Evolutionary conservation across 164 flowering plant species (phyloP), one percentile per base, ranked within the genome.

Genomic region (Dillenia suffruticosa): DNA sequence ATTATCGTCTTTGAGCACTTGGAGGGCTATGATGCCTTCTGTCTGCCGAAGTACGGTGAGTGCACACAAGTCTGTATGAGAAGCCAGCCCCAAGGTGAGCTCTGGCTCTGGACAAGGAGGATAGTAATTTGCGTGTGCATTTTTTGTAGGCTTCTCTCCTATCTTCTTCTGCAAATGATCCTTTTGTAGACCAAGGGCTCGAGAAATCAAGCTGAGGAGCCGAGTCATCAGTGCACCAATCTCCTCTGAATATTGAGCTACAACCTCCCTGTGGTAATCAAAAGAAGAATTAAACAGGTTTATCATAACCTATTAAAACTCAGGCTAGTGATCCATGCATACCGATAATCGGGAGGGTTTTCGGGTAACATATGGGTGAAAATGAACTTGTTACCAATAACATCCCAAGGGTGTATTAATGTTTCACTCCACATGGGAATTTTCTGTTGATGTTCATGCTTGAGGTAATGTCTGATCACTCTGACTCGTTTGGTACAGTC

Each of bases 51-150:
- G 58, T 8, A 65, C 10, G 0, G 72, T 69, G 49, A 68, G 53
- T 8, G 67, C 68, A 47, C 5, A 9, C 5, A 55, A 9, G 50
- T 61, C 72, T 8, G 76, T 69, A 24, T 73, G 77, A 17, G 47
- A 68, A 46, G 55, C 15, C 15, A 73, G 64, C 1, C 77, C 77
- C 49, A 64, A 17, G 40, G 69, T 73, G 9, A 62, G 64, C 50
- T 73, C 73, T 44, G 77, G 77, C 9, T 69, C 40, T 3, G 73
- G 72, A 49, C 77, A 73, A 54, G 70, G 73, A 2, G 77, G 77
- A 50, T 69, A 69, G 44, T 44, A 64, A 46, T 65, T 73, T 9
- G 57, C 61, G 15, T 73, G 68, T 9, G 63, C 57, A 9, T n/a
- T 51, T 7, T 12, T 2, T 0, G 5, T 7, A 2, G 69, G 76